Base-by-base conservation (phyloP, 2,329 filamentous ascomycete genomes). In the Ophiosphaerella korrae region DNA sequence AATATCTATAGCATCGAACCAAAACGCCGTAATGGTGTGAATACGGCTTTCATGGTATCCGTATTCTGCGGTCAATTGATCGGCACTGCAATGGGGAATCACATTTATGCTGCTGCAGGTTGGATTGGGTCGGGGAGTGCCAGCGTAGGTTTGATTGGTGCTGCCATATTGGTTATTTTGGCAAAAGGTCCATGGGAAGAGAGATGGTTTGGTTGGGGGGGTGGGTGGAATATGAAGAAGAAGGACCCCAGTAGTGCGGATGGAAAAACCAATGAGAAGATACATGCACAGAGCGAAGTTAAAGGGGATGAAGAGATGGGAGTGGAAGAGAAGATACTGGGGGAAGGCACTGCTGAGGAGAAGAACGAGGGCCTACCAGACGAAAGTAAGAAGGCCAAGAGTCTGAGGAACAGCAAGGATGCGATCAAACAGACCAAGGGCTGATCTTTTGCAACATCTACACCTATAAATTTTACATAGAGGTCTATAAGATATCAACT, bases 21-120 rank as follows among this genome's bases (percentile, higher is more conserved):
- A 0, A 86, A 84, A 52, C 86, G 86, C 0, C 76, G 88, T 4
- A 94, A 92, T 72, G 75, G 90, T 3, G 82, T 93, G 21, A 94
- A 94, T 67, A 92, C 89, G 0, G 88, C 86, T 1, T 94, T 91
- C 64, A 94, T 93, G 90, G 80, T 92, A 0, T 80, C 82, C 7
- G 85, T 84, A 0, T 93, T 93, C 63, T 84, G 82, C 24, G 90
- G 90, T 0, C 90, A 94, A 75, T 65, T 94, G 40, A 86, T 86
- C 2, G 89, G 89, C 0, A 82, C 80, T 2, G 72, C 76, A 8
- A 77, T 73, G 0, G 82, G 82, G 0, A 84, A 82, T 54, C 74
- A 78, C 38, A 69, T 86, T 11, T 87, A 83, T 64, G 81, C 81
- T 5, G 53, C 70, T 4, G 79, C 77, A 0, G 84, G 84, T 0